A percentile compares a stretch with the other conserved stretches of the same genome.
Evolutionary conservation across 2,329 filamentous ascomycete genomes (phyloP).

Genomic region (Apiospora aurea): DNA sequence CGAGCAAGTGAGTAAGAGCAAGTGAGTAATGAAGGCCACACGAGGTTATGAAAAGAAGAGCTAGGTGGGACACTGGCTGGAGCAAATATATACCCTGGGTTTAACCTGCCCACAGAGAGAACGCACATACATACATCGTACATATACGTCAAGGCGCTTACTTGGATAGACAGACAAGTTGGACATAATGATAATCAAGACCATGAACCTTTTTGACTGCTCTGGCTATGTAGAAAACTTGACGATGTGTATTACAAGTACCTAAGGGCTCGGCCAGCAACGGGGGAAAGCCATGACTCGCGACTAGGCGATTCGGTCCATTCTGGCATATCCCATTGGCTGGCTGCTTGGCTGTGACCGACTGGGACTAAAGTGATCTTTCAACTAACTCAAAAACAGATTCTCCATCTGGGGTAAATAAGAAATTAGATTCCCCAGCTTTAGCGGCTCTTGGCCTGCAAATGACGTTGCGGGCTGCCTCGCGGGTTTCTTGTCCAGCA

Average conservation of each 20-base stretch:
- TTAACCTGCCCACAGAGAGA: neutral
- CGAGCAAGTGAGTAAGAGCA: neutral
- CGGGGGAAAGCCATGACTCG: neutral
- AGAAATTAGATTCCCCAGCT: neutral
- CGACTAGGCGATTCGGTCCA: neutral
- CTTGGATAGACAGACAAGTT: conserved; percentile 12
- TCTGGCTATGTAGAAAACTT: neutral
- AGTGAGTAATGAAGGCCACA: neutral
- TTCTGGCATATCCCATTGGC: neutral
- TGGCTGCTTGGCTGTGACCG: neutral
- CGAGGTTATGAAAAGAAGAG: neutral
- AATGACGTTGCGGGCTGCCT: neutral
- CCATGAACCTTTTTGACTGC: neutral
- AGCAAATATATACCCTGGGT: conserved; percentile 16
- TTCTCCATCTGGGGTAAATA: conserved; percentile 8
- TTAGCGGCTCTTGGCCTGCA: neutral
- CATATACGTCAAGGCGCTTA: conserved; percentile 1
- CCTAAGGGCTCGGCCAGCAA: neutral
- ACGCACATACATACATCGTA: neutral
- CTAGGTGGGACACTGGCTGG: neutral
- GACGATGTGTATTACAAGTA: neutral
- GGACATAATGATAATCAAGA: conserved; percentile 8
- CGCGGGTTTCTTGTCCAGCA: neutral
- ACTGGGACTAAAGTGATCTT: neutral
- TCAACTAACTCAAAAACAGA: neutral